Percentiles rank a stretch among this genome's conserved stretches.
These are phyloP conservation scores for Emericellopsis cladophorae DNA, from an alignment of 2,329 filamentous ascomycete genomes.

Conservation along the genomic window DNA sequence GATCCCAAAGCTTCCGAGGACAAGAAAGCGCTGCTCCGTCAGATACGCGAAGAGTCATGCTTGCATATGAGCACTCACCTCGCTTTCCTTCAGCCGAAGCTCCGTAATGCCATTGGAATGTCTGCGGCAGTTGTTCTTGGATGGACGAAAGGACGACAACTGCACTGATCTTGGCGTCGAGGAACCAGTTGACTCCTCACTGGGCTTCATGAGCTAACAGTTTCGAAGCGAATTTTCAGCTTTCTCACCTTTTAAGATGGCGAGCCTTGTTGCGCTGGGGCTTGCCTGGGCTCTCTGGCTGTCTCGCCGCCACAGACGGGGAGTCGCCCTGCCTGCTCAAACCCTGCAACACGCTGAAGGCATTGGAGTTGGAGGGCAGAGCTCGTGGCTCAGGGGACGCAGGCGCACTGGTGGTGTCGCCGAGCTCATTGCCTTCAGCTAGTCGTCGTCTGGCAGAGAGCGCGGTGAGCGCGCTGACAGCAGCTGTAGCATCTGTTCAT, in stretches of 20 bases:
- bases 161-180: conserved; percentile 8
- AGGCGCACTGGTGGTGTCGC: not conserved
- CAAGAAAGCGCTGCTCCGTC: conserved; percentile 38
- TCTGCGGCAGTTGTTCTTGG: conserved; percentile 27
- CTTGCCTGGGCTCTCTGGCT: not conserved
- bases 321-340: conserved; percentile 3
- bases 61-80: conserved; percentile 21
- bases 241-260: too few relatives aligned
- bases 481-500: conserved; percentile 3
- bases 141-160: conserved; percentile 32
- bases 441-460: conserved; percentile 20
- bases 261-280: not conserved
- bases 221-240: not conserved
- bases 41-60: not conserved
- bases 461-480: conserved; percentile 22
- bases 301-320: not conserved
- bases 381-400: conserved; percentile 1
- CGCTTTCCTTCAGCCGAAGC: conserved; percentile 32
- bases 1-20: conserved; percentile 58
- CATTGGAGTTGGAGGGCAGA: conserved; percentile 1
- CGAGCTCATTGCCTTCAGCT: conserved; percentile 3
- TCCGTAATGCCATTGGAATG: conserved; percentile 25
- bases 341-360: conserved; percentile 4
- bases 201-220: not conserved
- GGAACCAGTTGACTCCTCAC: not conserved